A percentile compares a stretch with the other conserved stretches of the same genome.
Evolutionary conservation across 257 asterid genomes (phyloP).

Genomic region (Rubia yunnanensis): DNA sequence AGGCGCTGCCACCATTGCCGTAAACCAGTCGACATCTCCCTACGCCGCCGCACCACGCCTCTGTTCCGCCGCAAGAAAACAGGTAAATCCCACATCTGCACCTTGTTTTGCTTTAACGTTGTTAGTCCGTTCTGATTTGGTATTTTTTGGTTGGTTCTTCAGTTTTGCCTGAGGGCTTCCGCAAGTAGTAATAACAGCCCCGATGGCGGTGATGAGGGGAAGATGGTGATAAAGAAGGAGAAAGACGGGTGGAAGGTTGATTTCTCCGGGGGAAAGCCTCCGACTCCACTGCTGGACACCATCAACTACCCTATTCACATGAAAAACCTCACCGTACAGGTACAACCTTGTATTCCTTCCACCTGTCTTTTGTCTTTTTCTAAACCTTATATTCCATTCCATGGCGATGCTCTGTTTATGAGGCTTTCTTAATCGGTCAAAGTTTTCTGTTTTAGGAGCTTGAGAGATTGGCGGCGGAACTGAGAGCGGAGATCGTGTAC

Average conservation of each 20-base stretch:
- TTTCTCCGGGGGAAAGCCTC: conserved; percentile 47
- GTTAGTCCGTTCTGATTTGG: neutral
- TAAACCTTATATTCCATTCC: neutral
- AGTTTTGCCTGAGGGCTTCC: conserved; percentile 45
- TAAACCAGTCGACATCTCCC: conserved; percentile 24
- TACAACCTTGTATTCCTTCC: conserved; percentile 14
- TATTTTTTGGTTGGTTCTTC: neutral
- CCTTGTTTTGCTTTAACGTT: neutral
- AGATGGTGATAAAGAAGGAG: conserved; percentile 27
- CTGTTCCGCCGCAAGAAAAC: conserved; percentile 20
- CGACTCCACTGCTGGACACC: conserved; percentile 65
- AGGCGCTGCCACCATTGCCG: conserved; percentile 28
- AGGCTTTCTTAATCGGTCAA: neutral
- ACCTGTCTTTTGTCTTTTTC: neutral
- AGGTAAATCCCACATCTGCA: conserved; percentile 22
- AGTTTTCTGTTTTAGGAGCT: conserved; percentile 41
- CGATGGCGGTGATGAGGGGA: conserved; percentile 26
- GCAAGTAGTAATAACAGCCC: conserved; percentile 12
- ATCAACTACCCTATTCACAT: conserved; percentile 57
- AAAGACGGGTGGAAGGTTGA: conserved; percentile 48
- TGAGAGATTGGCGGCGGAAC: conserved; percentile 62
- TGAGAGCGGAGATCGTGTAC: conserved; percentile 63
- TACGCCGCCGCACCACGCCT: conserved; percentile 22
- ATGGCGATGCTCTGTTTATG: neutral
- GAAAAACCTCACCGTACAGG: conserved; percentile 58